Percentiles rank a stretch among this genome's conserved stretches.
Evolutionary conservation across 2,329 filamentous ascomycete genomes (phyloP).

Genomic region (Aspergillus transmontanensis): DNA sequence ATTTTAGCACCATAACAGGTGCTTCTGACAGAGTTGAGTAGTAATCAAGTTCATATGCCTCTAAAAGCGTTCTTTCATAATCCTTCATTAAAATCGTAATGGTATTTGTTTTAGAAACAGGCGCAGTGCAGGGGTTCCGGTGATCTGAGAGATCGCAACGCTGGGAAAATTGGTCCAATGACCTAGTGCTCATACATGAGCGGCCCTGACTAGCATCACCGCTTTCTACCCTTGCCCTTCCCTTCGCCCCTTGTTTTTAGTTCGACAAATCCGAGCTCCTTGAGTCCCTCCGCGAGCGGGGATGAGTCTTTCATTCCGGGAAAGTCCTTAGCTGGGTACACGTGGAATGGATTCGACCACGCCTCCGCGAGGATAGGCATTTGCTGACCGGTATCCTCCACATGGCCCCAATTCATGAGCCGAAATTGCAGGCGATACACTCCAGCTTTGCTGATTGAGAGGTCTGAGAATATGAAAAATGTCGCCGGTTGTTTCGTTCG

Average conservation of each 20-base stretch:
- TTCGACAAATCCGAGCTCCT: conserved; percentile 44
- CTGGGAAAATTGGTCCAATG: background rate
- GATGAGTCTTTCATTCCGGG: conserved; percentile 47
- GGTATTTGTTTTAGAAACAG: background rate
- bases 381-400: conserved; percentile 37
- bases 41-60: background rate
- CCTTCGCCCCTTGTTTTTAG: conserved; percentile 43
- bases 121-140: background rate
- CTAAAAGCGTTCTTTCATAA: background rate
- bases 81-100: background rate
- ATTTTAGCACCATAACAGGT: background rate
- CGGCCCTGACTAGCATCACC: conserved; percentile 10
- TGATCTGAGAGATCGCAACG: background rate
- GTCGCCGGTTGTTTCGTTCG: conserved; percentile 35
- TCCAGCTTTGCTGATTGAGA: conserved; percentile 50
- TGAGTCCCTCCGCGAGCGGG: conserved; percentile 40
- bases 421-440: conserved; percentile 49
- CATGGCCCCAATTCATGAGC: conserved; percentile 45
- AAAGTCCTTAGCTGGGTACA: conserved; percentile 48
- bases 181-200: background rate
- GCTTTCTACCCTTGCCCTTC: conserved; percentile 36
- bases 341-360: conserved; percentile 45
- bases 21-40: background rate
- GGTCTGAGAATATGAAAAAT: conserved; percentile 53
- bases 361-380: conserved; percentile 43